phyloP scores from a whole-genome alignment of 768 basidiomycete species.

The Tephrocybe sp. region DNA sequence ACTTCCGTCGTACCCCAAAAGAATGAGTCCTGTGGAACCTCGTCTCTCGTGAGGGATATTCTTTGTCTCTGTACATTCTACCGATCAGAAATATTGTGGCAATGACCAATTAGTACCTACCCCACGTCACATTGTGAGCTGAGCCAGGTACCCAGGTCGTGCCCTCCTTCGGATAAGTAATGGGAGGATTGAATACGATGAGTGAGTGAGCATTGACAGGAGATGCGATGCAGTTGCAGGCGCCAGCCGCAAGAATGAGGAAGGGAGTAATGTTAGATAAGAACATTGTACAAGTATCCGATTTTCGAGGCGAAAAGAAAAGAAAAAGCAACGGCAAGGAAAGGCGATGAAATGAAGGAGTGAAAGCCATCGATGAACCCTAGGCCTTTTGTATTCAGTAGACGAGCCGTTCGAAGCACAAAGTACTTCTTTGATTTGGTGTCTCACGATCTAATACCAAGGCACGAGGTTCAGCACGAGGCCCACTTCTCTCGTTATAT shows the following conservation, averaged over 20 bases:
- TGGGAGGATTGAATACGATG: conserved; percentile 23
- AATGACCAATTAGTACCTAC: conserved; percentile 17
- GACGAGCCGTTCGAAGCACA: conserved; percentile 8
- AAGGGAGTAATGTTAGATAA: conserved; percentile 9
- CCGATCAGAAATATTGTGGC: too few relatives aligned
- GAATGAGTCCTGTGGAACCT: conserved; percentile 33
- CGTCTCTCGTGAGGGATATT: conserved; percentile 35
- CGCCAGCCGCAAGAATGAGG: conserved; percentile 8
- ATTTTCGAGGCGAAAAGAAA: not conserved
- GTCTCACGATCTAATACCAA: conserved; percentile 1
- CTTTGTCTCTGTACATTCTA: conserved; percentile 21
- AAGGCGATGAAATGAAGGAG: not conserved
- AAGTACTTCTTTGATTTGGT: conserved; percentile 9
- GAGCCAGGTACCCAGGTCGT: conserved; percentile 21
- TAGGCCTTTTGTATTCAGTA: conserved; percentile 10
- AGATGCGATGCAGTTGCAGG: conserved; percentile 11
- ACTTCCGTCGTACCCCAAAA: conserved; percentile 38
- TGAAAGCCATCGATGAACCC: not conserved
- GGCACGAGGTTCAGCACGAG: conserved; percentile 12
- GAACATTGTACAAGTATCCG: conserved; percentile 11
- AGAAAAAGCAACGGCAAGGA: conserved; percentile 3
- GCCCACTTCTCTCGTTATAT: conserved; percentile 17
- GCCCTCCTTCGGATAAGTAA: conserved; percentile 20
- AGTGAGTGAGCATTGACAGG: conserved; percentile 12
- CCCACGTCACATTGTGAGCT: conserved; percentile 23